Evolutionary conservation across 768 basidiomycete species (phyloP), one percentile per base, ranked within the genome.

Genomic region (Cyclocybe cylindracea): DNA sequence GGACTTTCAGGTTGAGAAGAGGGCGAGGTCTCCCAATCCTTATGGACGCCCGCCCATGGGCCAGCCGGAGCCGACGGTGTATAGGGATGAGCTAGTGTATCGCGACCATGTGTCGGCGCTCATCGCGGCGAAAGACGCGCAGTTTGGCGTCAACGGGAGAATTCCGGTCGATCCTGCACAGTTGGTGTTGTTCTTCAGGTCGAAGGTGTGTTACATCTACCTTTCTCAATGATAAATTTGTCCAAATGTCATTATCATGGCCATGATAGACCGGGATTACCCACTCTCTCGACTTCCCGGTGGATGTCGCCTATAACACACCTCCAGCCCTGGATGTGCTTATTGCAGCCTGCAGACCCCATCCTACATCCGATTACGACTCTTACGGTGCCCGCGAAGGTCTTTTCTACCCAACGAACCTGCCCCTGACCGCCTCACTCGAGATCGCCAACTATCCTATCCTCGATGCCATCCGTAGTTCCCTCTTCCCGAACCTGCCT

Each of bases 361-460:
- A 86, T 59, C 79, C 81, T 48, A 78, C 77, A 1, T 73, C 79
- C 14, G 79, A 78, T 1, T 69, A 74, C 36, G 58, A 82, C 56
- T 74, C 71, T 24, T 84, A 82, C 60, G 70, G 76, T 1, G 82
- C 83, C 50, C 79, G 77, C 54, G 87, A 89, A 57, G 82, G 86
- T 0, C 75, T 89, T 16, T 85, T 83, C 67, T 92, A 84, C 67
- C 90, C 89, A 7, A 73, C 83, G 7, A 85, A 78, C 47, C 82
- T 89, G 42, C 86, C 89, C 13, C 70, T 91, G 51, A 89, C 87
- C 0, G 75, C 86, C 19, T 86, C 90, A 0, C 80, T 92, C 58
- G 90, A 93, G 59, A 78, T 93, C 55, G 79, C 89, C 14, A 90
- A 86, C 65, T 87, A 89, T 62, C 90, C 90, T 3, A 85, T 93